These are phyloP conservation scores for Naganishia onofrii DNA, from an alignment of 768 basidiomycete species.

Conservation along the genomic window DNA sequence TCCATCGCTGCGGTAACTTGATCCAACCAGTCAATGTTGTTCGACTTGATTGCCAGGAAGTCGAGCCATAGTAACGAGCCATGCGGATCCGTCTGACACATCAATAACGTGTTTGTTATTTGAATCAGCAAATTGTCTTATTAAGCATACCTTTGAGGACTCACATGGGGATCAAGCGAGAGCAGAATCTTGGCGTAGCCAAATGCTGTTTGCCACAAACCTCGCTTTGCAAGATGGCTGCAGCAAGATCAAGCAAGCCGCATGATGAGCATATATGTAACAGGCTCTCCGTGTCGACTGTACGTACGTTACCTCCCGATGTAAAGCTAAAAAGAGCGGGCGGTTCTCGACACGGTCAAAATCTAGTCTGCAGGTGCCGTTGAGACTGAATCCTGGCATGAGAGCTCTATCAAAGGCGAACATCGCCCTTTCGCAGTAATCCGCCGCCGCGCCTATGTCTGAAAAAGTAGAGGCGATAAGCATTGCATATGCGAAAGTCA, in stretches of 20 bases:
- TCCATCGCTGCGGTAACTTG: conserved; percentile 57
- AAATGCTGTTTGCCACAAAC: conserved; percentile 83
- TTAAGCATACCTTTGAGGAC: neutral
- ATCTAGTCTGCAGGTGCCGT: conserved; percentile 76
- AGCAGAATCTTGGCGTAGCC: conserved; percentile 85
- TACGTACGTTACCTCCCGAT: conserved; percentile 73
- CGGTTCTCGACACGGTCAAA: conserved; percentile 91
- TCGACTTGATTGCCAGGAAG: conserved; percentile 75
- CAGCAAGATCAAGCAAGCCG: neutral
- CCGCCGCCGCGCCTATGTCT: conserved; percentile 81
- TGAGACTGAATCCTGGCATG: conserved; percentile 79
- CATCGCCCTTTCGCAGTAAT: conserved; percentile 85
- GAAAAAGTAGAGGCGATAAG: neutral
- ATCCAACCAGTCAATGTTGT: conserved; percentile 72
- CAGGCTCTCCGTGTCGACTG: neutral
- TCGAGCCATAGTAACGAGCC: conserved; percentile 75
- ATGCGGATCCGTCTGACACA: conserved; percentile 69
- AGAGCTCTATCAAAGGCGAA: conserved; percentile 91
- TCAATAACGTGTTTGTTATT: neutral
- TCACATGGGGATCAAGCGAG: conserved; percentile 66
- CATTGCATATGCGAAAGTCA: neutral
- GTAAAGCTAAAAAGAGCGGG: conserved; percentile 83
- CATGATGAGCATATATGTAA: neutral
- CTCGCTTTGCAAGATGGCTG: conserved; percentile 82
- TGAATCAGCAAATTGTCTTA: neutral